These are phyloP conservation scores for Lyophyllum decastes DNA, from an alignment of 768 basidiomycete species.

Conservation along the genomic window DNA sequence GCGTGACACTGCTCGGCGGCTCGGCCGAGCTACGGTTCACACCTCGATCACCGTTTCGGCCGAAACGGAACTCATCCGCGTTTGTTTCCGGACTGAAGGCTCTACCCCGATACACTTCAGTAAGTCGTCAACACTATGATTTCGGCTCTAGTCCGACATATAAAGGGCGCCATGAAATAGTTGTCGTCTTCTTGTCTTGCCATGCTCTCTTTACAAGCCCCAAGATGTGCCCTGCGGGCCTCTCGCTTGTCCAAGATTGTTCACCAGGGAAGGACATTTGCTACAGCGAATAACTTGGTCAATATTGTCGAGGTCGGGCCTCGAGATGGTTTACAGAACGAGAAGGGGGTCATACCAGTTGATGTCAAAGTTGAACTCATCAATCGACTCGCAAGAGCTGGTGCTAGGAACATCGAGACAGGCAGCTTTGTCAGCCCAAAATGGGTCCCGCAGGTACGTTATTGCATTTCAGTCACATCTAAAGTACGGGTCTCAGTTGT, in stretches of 20 bases:
- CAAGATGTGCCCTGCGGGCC: slow-evolving; percentile 10
- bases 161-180: slow-evolving; percentile 5
- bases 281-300: slow-evolving; percentile 38
- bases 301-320: slow-evolving; percentile 90
- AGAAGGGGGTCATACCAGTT: slow-evolving; percentile 70
- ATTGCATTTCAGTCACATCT: neutral
- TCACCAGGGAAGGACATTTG: slow-evolving; percentile 33
- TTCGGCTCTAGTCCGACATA: slow-evolving; percentile 14
- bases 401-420: slow-evolving; percentile 71
- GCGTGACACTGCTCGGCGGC: neutral
- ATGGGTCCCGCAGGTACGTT: slow-evolving; percentile 85
- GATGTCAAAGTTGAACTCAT: slow-evolving; percentile 81
- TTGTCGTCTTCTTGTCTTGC: neutral
- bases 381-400: slow-evolving; percentile 68
- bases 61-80: neutral
- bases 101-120: neutral
- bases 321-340: slow-evolving; percentile 91
- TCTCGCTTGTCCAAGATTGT: slow-evolving; percentile 1
- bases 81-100: neutral
- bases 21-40: neutral
- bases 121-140: slow-evolving; percentile 5
- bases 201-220: slow-evolving; percentile 10
- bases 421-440: slow-evolving; percentile 93
- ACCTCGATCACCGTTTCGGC: neutral
- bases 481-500: neutral